A percentile compares a stretch with the other conserved stretches of the same genome.
Conservation (phyloP, 2,329 filamentous ascomycete genomes). For the Nakataea oryzae region DNA sequence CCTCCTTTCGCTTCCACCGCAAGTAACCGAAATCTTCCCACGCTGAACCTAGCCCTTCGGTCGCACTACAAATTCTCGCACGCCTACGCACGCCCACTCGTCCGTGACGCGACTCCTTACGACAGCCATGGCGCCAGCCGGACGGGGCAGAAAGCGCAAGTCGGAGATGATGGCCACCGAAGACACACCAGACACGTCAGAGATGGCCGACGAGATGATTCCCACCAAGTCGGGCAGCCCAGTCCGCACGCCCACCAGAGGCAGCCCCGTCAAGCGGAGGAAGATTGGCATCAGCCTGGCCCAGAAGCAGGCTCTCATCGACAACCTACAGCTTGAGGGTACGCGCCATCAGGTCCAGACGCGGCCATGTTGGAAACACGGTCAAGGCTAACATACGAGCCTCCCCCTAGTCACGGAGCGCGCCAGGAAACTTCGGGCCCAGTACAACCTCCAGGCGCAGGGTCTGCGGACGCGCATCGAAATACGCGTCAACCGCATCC, state of each 20-base stretch:
- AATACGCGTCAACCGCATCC: conserved; percentile 87
- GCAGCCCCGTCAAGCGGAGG: conserved; percentile 52
- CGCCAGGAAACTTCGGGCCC: conserved; percentile 75
- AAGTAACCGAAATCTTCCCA: too few species aligned
- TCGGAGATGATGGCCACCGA: conserved; percentile 24
- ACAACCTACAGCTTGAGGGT: conserved; percentile 87
- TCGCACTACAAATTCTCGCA: background rate
- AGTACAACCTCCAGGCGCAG: conserved; percentile 81
- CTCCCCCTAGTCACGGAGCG: conserved; percentile 68
- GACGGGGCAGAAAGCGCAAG: conserved; percentile 33
- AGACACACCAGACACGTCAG: conserved; percentile 12
- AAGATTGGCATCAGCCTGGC: conserved; percentile 50
- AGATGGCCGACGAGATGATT: conserved; percentile 14
- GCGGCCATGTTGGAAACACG: background rate
- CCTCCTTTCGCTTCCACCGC: background rate
- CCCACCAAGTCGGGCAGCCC: conserved; percentile 23
- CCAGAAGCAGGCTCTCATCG: conserved; percentile 80
- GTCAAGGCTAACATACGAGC: background rate
- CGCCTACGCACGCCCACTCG: background rate
- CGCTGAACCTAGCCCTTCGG: background rate
- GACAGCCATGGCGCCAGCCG: conserved; percentile 31
- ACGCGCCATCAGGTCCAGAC: conserved; percentile 20
- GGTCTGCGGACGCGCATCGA: conserved; percentile 79
- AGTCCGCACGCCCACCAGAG: conserved; percentile 16
- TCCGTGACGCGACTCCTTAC: background rate